phyloP scores from a whole-genome alignment of 805 yeast genomes.

The Candida ficus region DNA sequence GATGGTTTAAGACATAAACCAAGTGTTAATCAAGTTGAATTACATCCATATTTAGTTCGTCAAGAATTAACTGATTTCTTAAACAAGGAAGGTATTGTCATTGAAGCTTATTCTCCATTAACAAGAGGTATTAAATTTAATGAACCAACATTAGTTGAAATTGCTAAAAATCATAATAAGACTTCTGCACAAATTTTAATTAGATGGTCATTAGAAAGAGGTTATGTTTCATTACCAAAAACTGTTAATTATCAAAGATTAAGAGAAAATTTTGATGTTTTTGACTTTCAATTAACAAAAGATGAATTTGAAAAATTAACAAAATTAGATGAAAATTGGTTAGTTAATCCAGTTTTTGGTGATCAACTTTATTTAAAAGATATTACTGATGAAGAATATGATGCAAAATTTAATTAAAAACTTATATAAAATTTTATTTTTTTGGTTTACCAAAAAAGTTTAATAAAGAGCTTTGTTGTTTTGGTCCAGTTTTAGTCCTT shows the following conservation, averaged over 20 bases:
- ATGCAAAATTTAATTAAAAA: neutral
- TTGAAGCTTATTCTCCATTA: constrained; percentile 73
- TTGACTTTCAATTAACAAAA: neutral
- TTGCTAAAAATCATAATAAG: constrained; percentile 44
- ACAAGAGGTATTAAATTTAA: constrained; percentile 53
- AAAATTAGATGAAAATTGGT: constrained; percentile 9
- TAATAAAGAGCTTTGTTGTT: constrained; percentile 41
- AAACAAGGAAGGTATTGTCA: constrained; percentile 43
- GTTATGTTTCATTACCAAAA: constrained; percentile 66
- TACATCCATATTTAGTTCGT: constrained; percentile 64
- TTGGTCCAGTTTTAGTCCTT: constrained; percentile 23
- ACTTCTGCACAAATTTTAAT: constrained; percentile 59
- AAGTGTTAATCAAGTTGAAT: constrained; percentile 72
- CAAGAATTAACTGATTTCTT: constrained; percentile 34
- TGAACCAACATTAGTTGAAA: constrained; percentile 44
- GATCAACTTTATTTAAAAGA: constrained; percentile 7
- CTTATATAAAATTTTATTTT: neutral
- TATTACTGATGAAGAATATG: constrained; percentile 8
- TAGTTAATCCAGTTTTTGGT: constrained; percentile 3
- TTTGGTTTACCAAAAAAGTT: constrained; percentile 37
- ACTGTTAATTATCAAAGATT: constrained; percentile 49
- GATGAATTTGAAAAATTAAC: constrained; percentile 1
- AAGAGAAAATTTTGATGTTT: constrained; percentile 48
- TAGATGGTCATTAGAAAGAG: constrained; percentile 69
- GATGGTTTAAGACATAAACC: constrained; percentile 49